Conservation (phyloP, 106 monocot genomes). For the Allium fistulosum region DNA sequence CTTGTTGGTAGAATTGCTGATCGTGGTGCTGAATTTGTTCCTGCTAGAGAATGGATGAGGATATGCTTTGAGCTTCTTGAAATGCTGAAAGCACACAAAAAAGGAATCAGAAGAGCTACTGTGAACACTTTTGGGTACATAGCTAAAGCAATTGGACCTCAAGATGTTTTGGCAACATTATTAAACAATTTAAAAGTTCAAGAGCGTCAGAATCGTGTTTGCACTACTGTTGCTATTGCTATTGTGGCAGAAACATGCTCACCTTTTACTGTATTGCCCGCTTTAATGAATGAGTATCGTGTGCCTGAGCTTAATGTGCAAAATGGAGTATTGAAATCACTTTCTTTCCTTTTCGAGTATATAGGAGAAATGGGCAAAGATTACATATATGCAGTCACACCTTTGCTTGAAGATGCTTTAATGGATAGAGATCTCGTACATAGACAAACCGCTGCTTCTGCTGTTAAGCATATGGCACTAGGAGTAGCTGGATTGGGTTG, state of each 20-base stretch:
- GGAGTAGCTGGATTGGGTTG: conserved; percentile 97
- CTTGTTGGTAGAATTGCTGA: conserved; percentile 98
- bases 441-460: conserved; percentile 96
- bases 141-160: conserved; percentile 99
- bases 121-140: conserved; percentile 99
- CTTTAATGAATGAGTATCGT: conserved; percentile 96
- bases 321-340: conserved; percentile 93
- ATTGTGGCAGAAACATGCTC: conserved; percentile 98
- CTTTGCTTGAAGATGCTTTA: conserved; percentile 91
- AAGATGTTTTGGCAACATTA: conserved; percentile 93
- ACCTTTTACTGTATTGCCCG: conserved; percentile 93
- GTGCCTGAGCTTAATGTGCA: conserved; percentile 95
- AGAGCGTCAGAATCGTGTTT: conserved; percentile 96
- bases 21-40: conserved; percentile 99
- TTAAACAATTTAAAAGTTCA: conserved; percentile 96
- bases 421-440: conserved; percentile 98
- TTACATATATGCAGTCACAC: conserved; percentile 96
- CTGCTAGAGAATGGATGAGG: conserved; percentile 99
- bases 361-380: conserved; percentile 99
- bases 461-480: conserved; percentile 97
- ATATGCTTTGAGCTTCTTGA: conserved; percentile 98
- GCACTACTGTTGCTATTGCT: conserved; percentile 95
- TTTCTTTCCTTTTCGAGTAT: conserved; percentile 96
- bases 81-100: conserved; percentile 98
- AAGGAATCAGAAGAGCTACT: conserved; percentile 92